A percentile compares a stretch with the other conserved stretches of the same genome.
phyloP scores from a whole-genome alignment of 2,329 filamentous ascomycete species.

The Alternaria tenuissima region DNA sequence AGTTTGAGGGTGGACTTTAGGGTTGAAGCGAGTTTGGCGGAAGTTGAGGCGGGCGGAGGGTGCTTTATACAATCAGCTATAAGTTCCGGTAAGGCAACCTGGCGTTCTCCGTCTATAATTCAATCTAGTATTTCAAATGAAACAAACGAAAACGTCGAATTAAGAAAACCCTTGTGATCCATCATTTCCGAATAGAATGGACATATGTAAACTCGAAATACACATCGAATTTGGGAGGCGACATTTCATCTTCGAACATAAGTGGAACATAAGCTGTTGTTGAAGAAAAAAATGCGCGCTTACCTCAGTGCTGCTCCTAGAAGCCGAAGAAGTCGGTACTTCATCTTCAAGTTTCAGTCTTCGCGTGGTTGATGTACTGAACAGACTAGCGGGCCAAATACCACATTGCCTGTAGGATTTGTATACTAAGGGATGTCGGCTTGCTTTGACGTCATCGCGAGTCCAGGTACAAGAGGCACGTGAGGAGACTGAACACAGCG shows the following conservation, averaged over 20 bases:
- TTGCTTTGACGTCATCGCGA: conserved; percentile 16
- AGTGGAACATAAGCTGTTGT: not conserved
- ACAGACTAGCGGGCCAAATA: conserved; percentile 18
- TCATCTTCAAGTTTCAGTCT: conserved; percentile 18
- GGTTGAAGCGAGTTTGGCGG: conserved; percentile 36
- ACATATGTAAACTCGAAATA: not conserved
- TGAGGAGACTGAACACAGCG: conserved; percentile 35
- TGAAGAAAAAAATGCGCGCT: conserved; percentile 5
- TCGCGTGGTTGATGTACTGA: conserved; percentile 30
- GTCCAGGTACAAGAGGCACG: conserved; percentile 41
- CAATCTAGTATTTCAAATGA: not conserved
- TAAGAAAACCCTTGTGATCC: too few relatives aligned
- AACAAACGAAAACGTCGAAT: too few relatives aligned
- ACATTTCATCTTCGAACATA: not conserved
- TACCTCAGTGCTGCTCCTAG: conserved; percentile 23
- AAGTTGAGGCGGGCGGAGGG: conserved; percentile 16
- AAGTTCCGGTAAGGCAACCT: not conserved
- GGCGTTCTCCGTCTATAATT: not conserved
- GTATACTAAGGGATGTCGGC: not conserved
- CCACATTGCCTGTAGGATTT: conserved; percentile 6
- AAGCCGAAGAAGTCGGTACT: conserved; percentile 8
- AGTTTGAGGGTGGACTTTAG: conserved; percentile 43
- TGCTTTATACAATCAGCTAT: conserved; percentile 13
- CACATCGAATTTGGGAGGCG: too few relatives aligned
- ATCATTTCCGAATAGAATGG: not conserved